Evolutionary conservation across 2,329 filamentous ascomycete genomes (phyloP).

Genomic region (Arthroderma sp.): DNA sequence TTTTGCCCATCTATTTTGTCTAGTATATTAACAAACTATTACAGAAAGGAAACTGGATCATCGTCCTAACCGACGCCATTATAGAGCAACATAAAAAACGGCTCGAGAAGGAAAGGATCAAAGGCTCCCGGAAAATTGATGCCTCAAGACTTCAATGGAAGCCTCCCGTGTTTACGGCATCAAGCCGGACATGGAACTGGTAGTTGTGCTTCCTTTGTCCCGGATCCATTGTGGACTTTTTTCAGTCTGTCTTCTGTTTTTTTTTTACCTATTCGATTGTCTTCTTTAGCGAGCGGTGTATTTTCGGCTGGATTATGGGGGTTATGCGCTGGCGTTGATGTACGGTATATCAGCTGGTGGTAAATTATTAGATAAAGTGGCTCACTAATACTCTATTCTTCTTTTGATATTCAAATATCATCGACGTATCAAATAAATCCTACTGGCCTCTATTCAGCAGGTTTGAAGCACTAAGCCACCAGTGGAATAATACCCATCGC

Average conservation of each 20-base stretch:
- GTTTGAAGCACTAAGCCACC: no score
- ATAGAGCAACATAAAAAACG: conserved; percentile 56
- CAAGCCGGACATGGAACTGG: conserved; percentile 91
- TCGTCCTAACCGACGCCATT: conserved; percentile 77
- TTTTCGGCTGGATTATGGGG: not conserved
- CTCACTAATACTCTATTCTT: no score
- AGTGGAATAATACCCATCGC: no score
- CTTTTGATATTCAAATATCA: no score
- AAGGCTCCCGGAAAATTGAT: conserved; percentile 62
- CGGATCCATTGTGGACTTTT: no score
- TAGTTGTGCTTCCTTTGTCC: conserved; percentile 23
- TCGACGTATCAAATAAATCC: no score
- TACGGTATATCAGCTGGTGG: no score
- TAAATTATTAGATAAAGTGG: no score
- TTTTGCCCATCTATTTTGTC: not conserved
- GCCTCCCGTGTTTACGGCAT: conserved; percentile 84
- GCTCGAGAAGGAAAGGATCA: conserved; percentile 66
- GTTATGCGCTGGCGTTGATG: no score
- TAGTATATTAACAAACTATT: conserved; percentile 7
- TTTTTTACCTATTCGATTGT: not conserved
- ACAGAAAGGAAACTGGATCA: conserved; percentile 82
- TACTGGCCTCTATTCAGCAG: no score
- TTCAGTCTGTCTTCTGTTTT: not conserved
- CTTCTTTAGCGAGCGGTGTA: conserved; percentile 1
- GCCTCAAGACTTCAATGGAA: conserved; percentile 79